phyloP scores from a whole-genome alignment of 257 asterid species.

The Solanum etuberosum region DNA sequence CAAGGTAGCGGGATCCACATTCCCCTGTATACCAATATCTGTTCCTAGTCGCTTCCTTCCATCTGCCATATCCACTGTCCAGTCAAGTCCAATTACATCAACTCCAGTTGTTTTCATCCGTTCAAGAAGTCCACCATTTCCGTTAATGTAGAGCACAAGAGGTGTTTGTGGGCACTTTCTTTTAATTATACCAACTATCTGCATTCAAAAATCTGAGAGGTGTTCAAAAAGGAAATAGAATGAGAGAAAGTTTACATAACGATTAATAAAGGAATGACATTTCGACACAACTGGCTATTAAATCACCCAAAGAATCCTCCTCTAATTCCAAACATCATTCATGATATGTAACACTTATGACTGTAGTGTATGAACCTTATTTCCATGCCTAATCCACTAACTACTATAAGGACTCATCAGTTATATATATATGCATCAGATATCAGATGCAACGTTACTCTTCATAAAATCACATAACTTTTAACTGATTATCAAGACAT shows the following conservation, averaged over 20 bases:
- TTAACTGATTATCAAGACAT: neutral
- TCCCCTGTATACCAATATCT: slow-evolving; percentile 75
- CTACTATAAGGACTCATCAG: neutral
- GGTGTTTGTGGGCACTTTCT: slow-evolving; percentile 76
- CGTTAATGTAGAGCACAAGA: slow-evolving; percentile 84
- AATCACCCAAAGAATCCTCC: neutral
- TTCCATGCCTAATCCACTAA: neutral
- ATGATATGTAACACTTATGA: slow-evolving; percentile 18
- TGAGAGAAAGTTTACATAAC: neutral
- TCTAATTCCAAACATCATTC: neutral
- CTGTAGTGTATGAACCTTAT: neutral
- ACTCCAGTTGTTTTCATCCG: slow-evolving; percentile 88
- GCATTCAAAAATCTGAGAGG: slow-evolving; percentile 20
- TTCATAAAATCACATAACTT: neutral
- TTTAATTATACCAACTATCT: slow-evolving; percentile 66
- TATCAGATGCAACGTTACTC: neutral
- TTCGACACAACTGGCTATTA: neutral
- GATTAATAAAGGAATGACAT: neutral
- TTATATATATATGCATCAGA: neutral
- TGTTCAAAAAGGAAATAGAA: slow-evolving; percentile 6
- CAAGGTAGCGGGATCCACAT: slow-evolving; percentile 79
- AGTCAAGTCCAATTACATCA: slow-evolving; percentile 93
- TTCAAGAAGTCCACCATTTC: slow-evolving; percentile 89
- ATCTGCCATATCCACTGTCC: slow-evolving; percentile 94
- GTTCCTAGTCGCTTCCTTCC: slow-evolving; percentile 44